A percentile compares a stretch with the other conserved stretches of the same genome.
Evolutionary conservation across 2,329 filamentous ascomycete genomes (phyloP).

Genomic region (Penicillium freii): DNA sequence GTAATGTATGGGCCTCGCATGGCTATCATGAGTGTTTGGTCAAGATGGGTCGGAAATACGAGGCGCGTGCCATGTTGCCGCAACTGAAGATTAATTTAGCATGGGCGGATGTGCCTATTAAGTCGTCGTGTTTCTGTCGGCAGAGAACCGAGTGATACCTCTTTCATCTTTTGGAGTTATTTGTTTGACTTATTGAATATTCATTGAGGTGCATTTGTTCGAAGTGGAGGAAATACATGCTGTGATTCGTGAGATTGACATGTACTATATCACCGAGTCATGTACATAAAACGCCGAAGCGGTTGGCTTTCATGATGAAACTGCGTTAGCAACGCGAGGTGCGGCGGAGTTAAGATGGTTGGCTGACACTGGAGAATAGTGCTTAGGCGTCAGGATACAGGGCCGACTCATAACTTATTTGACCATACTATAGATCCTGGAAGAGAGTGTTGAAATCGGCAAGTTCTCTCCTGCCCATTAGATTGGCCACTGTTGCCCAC

Average conservation of each 20-base stretch:
- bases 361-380: too few relatives aligned
- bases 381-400: too few relatives aligned
- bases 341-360: neutral
- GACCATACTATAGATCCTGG: neutral
- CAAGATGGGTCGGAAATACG: constrained; percentile 50
- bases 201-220: neutral
- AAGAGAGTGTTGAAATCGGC: neutral
- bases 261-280: neutral
- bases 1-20: constrained; percentile 73
- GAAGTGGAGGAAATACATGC: neutral
- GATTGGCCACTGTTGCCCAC: neutral
- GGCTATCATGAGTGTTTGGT: constrained; percentile 69
- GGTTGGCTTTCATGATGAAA: neutral
- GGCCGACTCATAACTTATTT: neutral
- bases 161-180: neutral
- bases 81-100: constrained; percentile 53
- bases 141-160: neutral
- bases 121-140: constrained; percentile 59
- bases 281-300: neutral
- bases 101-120: constrained; percentile 60
- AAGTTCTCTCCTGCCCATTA: neutral
- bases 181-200: neutral
- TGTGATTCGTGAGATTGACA: neutral
- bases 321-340: neutral
- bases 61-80: constrained; percentile 48